Base-by-base conservation (phyloP, 129 eudicot species). In the Arctium lappa region DNA sequence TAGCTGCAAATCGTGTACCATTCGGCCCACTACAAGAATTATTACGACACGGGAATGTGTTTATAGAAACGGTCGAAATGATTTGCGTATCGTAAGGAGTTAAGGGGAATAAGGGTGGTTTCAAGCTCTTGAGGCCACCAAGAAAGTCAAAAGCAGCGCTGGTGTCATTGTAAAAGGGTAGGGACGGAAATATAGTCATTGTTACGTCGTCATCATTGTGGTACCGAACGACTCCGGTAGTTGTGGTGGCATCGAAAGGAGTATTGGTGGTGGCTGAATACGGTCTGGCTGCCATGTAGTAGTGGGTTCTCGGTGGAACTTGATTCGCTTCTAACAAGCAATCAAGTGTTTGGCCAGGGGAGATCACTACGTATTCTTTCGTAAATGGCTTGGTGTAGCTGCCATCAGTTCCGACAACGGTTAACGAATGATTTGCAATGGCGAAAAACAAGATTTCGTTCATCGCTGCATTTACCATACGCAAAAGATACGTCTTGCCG, bases 311-410 rank as follows among this genome's bases (percentile, higher is more conserved):
- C 1, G 89, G 86, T 3, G 27, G 68, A 34, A 68, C 74, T 70
- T 92, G 91, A 70, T 90, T 84, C 33, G 93, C 84, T 5, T 84
- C 79, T 10, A 92, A 78, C 30, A 90, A 70, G 85, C 90, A 89
- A 74, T 90, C 97, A 32, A 90, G 69, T 32, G 94, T 88, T 32
- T 92, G 92, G 33, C 94, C 97, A 0, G 94, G 94, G 72, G 87
- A 71, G 8, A 90, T 88, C n/a, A 69, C 79, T 11, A 89, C 68
- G 22, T 75, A 85, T n/a, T 84, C 74, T 12, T 60, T 38, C n/a
- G 88, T 85, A 0, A 90, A 50, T 13, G 87, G 94, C 82, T 90
- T 92, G 1, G 89, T 85, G 86, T 92, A 90, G 80, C 85, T 81
- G 13, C 48, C 94, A 40, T 92, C 97, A 5, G 87, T 79, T 63